A percentile compares a stretch with the other conserved stretches of the same genome.
phyloP scores from a whole-genome alignment of 2,329 filamentous ascomycete genomes.

The Grosmannia clavigera region DNA sequence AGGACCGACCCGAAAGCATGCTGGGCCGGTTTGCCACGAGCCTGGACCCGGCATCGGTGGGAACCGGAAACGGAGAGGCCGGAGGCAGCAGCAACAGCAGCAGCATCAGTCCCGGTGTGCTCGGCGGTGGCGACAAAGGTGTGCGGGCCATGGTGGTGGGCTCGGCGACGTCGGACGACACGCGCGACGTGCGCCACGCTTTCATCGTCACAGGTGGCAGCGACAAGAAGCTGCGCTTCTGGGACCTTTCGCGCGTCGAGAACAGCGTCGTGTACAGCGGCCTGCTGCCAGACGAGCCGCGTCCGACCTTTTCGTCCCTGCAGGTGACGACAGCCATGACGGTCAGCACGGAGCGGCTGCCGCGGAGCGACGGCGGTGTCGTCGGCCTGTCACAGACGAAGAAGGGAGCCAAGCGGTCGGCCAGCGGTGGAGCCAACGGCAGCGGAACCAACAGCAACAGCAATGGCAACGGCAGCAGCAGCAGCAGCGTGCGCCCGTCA shows the following conservation, averaged over 20 bases:
- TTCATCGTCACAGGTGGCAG: conserved; percentile 82
- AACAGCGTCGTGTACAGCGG: conserved; percentile 73
- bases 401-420: conserved; percentile 4
- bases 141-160: conserved; percentile 65
- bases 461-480: conserved; percentile 11
- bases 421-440: conserved; percentile 11
- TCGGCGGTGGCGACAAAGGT: conserved; percentile 46
- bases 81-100: too few species aligned
- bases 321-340: conserved; percentile 51
- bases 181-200: conserved; percentile 62
- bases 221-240: conserved; percentile 86
- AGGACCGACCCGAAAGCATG: conserved; percentile 78
- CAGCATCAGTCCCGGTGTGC: not conserved
- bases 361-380: conserved; percentile 14
- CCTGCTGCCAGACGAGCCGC: conserved; percentile 53
- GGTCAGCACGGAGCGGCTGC: conserved; percentile 52
- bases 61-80: not conserved
- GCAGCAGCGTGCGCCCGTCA: conserved; percentile 34
- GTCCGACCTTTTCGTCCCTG: conserved; percentile 57
- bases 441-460: conserved; percentile 10
- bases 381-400: not conserved
- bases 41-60: conserved; percentile 46
- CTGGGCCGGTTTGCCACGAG: conserved; percentile 71
- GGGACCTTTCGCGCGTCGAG: conserved; percentile 73
- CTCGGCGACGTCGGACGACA: conserved; percentile 24